Conservation (phyloP, 495 filamentous ascomycete species). For the Eremomyces bilateralis region DNA sequence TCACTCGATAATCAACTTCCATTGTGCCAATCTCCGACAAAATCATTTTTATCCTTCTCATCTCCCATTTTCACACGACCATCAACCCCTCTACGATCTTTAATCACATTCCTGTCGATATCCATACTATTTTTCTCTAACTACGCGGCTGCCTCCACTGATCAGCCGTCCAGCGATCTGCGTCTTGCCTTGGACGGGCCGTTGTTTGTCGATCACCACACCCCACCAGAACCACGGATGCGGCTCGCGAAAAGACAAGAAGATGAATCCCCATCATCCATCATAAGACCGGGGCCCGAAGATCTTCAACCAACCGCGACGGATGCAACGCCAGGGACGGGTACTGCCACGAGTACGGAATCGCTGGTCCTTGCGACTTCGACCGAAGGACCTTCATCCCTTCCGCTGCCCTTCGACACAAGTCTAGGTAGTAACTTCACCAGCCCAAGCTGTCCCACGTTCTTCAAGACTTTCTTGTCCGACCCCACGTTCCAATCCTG, state of each 20-base stretch:
- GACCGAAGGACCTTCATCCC: slow-evolving; percentile 9
- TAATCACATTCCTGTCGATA: too few relatives aligned
- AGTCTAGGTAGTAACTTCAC: slow-evolving; percentile 50
- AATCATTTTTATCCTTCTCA: too few relatives aligned
- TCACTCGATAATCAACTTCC: too few relatives aligned
- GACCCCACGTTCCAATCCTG: slow-evolving; percentile 44
- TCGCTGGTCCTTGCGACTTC: not conserved
- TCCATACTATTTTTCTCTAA: too few relatives aligned
- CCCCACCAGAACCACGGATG: slow-evolving; percentile 3
- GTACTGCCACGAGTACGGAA: not conserved
- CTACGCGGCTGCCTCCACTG: too few relatives aligned
- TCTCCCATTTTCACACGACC: too few relatives aligned
- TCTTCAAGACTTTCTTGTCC: slow-evolving; percentile 43
- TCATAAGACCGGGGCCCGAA: not conserved
- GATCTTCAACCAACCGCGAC: not conserved
- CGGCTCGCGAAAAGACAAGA: slow-evolving; percentile 5
- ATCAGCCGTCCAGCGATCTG: too few relatives aligned
- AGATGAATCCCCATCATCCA: not conserved
- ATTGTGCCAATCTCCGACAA: too few relatives aligned
- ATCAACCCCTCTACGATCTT: too few relatives aligned
- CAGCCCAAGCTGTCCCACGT: slow-evolving; percentile 33
- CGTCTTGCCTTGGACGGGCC: not conserved
- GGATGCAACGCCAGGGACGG: not conserved
- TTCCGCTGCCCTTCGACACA: slow-evolving; percentile 55
- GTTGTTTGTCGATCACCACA: slow-evolving; percentile 7